Base-by-base conservation (phyloP, 2,329 filamentous ascomycete species). In the Chrysoporthe puriensis region DNA sequence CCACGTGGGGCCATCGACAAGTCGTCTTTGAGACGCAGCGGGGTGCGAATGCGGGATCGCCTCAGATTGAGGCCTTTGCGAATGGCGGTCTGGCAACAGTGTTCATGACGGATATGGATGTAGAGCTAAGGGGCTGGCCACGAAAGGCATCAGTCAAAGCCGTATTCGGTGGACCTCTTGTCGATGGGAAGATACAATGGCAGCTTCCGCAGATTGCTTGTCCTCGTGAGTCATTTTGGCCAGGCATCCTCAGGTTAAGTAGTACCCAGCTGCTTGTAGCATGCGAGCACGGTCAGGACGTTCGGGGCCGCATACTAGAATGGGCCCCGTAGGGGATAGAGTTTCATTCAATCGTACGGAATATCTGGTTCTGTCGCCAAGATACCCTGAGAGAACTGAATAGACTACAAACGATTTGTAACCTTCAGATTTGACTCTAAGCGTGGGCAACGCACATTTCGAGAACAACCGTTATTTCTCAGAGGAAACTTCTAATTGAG, bases 41-140 rank as follows among this genome's bases (percentile, higher is more conserved):
- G 32, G 65, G 68, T 4, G 57, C 77, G 63, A 80, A 82, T 67
- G 81, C 81, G 0, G 82, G 82, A 4, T 77, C 80, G 36, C 81
- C 82, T n/a, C 82, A 83, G 74, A 78, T 83, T 66, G 77, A 79
- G 21, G 76, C 76, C 14, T 79, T 80, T 66, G 77, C 72, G 0
- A 77, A 80, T 63, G 78, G 77, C 1, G 78, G 76, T 18, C 54
- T 83, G 67, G 81, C 77, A 0, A 78, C 79, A 1, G 77, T 82
- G 7, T 83, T 83, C 71, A 83, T 83, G 82, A 81, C 80, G 1
- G 81, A 83, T 67, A 81, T 83, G 71, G 80, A 82, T 62, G 72
- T 77, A 0, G 66, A 71, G 14, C 21, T 50, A 62, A 75, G 76
- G 32, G 71, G 73, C 6, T 83, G 81, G 81, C 78, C 80, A 1